These are phyloP conservation scores for Eutrema japonicum DNA, from an alignment of 345 rosid genomes.

Conservation along the genomic window DNA sequence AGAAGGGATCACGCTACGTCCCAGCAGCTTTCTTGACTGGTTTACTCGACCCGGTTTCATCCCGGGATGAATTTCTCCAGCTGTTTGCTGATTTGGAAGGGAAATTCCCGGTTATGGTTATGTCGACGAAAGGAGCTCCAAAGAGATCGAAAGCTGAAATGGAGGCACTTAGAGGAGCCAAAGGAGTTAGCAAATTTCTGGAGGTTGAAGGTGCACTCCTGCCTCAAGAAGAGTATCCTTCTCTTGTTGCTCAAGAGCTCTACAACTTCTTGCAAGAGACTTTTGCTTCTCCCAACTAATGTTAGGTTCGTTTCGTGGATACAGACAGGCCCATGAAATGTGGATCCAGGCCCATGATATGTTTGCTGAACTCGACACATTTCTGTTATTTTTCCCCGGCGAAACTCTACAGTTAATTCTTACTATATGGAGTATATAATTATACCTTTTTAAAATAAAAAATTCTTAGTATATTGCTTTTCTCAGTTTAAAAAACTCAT, in stretches of 20 bases:
- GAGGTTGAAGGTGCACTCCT: conserved; percentile 84
- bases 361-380: not conserved
- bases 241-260: conserved; percentile 66
- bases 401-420: not conserved
- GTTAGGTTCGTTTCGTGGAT: not conserved
- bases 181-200: conserved; percentile 73
- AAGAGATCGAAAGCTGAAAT: conserved; percentile 93
- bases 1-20: conserved; percentile 78
- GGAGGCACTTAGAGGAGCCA: conserved; percentile 73
- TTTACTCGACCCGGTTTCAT: conserved; percentile 78
- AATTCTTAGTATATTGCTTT: too few species aligned
- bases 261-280: conserved; percentile 64
- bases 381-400: not conserved
- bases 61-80: conserved; percentile 71
- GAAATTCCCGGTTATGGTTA: conserved; percentile 59
- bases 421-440: too few species aligned
- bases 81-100: conserved; percentile 72
- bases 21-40: conserved; percentile 94
- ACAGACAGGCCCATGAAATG: not conserved
- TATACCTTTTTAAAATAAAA: too few species aligned
- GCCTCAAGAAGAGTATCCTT: conserved; percentile 92
- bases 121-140: conserved; percentile 73
- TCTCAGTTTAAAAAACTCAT: too few species aligned
- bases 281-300: conserved; percentile 40
- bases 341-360: not conserved